Evolutionary conservation across 1,139 yeast genomes (phyloP).

Genomic region (Geotrichum histeridarum): DNA sequence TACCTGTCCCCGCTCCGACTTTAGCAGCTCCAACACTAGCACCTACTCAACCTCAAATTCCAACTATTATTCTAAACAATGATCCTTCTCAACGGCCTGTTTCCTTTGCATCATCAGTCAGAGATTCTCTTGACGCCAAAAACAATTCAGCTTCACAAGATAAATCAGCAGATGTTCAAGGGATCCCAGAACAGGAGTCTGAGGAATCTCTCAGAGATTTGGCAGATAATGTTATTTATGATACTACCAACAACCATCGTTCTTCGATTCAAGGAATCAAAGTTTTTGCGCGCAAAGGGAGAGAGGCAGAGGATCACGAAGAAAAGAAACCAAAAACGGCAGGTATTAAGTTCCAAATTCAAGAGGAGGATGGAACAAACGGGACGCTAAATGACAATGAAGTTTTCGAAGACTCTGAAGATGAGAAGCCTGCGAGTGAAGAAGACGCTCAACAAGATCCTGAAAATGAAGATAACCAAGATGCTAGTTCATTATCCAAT

Average conservation of each 20-base stretch:
- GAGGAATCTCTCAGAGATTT: conserved; percentile 3
- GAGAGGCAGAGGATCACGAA: not conserved
- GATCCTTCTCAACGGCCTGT: conserved; percentile 10
- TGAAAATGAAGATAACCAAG: not conserved
- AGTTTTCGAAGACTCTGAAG: not conserved
- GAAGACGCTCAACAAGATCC: not conserved
- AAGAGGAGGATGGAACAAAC: conserved; percentile 2
- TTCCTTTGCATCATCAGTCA: not conserved
- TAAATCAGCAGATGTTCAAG: not conserved
- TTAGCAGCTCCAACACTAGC: not conserved
- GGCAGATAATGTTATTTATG: conserved; percentile 5
- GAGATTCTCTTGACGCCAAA: conserved; percentile 1
- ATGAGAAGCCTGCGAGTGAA: not conserved
- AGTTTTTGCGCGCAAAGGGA: conserved; percentile 13
- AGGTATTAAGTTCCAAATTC: conserved; percentile 6
- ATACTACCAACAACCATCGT: conserved; percentile 1
- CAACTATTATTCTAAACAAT: conserved; percentile 9
- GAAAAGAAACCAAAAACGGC: conserved; percentile 2
- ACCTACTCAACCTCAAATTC: conserved; percentile 3
- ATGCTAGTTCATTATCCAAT: not conserved
- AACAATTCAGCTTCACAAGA: not conserved
- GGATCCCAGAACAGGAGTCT: not conserved
- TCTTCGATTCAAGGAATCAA: conserved; percentile 19
- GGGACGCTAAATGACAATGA: not conserved
- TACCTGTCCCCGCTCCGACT: not conserved